Evolutionary conservation across 2,329 filamentous ascomycete genomes (phyloP).

Genomic region (Cordyceps cateniannulata): DNA sequence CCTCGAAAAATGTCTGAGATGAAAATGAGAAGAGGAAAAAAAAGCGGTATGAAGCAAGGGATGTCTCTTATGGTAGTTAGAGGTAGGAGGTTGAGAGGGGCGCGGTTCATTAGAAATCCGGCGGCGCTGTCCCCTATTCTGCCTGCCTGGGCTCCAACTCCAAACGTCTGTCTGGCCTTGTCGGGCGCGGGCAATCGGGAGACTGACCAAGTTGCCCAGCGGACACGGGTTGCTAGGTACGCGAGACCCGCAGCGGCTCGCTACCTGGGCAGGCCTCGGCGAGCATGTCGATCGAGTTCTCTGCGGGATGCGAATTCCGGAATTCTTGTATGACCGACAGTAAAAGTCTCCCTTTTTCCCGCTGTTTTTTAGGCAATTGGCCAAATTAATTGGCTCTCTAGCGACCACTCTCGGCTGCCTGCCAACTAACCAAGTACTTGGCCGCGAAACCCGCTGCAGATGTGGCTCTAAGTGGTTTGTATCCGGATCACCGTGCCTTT

Average conservation of each 20-base stretch:
- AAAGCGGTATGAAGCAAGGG: not conserved
- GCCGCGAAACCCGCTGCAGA: no score
- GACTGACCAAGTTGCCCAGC: not conserved
- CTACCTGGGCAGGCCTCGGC: not conserved
- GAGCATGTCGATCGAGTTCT: not conserved
- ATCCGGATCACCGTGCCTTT: no score
- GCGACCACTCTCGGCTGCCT: no score
- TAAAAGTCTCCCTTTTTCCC: no score
- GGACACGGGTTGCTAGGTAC: not conserved
- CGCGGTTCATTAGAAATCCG: conserved; percentile 11
- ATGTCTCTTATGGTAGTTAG: not conserved
- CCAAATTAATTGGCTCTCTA: no score
- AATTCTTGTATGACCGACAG: not conserved
- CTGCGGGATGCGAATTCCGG: not conserved
- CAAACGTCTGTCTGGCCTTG: not conserved
- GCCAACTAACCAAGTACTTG: no score
- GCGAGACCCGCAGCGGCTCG: no score
- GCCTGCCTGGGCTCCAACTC: no score
- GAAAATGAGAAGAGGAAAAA: not conserved
- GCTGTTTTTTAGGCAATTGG: no score
- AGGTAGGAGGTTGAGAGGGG: not conserved
- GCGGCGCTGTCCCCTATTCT: conserved; percentile 6
- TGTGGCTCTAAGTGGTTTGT: no score
- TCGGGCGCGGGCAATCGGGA: no score
- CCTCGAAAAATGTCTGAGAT: not conserved